Evolutionary conservation across 805 yeast genomes (phyloP), one percentile per base, ranked within the genome.

Genomic region (Wickerhamiella azyma): DNA sequence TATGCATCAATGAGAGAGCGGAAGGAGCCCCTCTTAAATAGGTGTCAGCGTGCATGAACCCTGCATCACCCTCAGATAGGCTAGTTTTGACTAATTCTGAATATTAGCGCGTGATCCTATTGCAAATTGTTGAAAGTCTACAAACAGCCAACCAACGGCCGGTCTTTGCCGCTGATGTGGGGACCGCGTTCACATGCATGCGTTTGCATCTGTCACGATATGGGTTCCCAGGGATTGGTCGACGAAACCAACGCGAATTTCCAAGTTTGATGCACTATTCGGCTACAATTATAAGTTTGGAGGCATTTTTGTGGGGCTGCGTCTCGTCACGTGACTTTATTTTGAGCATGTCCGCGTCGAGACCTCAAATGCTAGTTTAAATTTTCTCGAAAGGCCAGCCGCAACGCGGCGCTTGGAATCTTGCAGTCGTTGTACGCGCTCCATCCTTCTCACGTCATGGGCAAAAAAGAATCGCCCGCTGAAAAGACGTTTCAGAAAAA

Each of bases 401-500:
- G 24, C 7, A 21, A 7, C 24, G 24, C 24, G 7, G 7, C 24
- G 6, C 7, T 21, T 21, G 7, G 6, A 21, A 21, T 7, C 24
- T 7, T 30, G 3, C 8, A 30, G 33, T 30, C 33, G n/a, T 21
- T 21, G 24, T 7, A 4, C 24, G 8, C 35, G 35, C 5, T 13
- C 16, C 16, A 30, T 30, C 9, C 16, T 9, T 30, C 16, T 30
- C 16, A 30, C 35, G 16, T n/a, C 16, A 42, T 42, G 45, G 45
- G 39, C n/a, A 35, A 42, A 42, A 42, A 42, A 36, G 33, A 30
- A 13, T 32, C 45, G 3, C 21, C 40, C 4, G 36, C 18, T 1
- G 40, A 42, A n/a, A 42, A 42, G 24, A 42, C 45, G 8, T 42
- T 42, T 17, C 9, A n/a, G 8, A 42, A 42, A 18, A 42, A 42